These are phyloP conservation scores for Penicillium griseofulvum DNA, from an alignment of 2,329 filamentous ascomycete species.

Conservation along the genomic window DNA sequence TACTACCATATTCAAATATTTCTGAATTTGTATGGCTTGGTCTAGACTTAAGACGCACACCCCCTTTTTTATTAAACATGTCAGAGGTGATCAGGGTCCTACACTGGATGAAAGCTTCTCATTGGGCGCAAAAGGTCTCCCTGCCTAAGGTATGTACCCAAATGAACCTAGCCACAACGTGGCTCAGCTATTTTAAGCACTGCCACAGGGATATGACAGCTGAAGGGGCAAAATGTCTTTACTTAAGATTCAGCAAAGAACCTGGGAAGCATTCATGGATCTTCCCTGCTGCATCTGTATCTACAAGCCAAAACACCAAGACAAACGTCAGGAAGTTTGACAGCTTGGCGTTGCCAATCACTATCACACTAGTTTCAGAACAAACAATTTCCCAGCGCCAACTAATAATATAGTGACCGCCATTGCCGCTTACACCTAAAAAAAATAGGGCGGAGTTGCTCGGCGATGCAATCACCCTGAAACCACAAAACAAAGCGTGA, in stretches of 20 bases:
- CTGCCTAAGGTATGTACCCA: not conserved
- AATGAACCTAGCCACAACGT: constrained; percentile 14
- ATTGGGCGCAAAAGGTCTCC: not conserved
- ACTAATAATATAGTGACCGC: constrained; percentile 10
- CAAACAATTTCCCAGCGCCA: constrained; percentile 4
- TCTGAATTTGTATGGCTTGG: not conserved
- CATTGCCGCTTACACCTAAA: constrained; percentile 6
- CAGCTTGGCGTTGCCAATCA: constrained; percentile 2
- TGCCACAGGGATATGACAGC: constrained; percentile 9
- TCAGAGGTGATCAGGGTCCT: not conserved
- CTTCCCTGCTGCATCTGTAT: not conserved
- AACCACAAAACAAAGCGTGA: constrained; percentile 16
- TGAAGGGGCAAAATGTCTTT: not conserved
- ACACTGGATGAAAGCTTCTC: not conserved
- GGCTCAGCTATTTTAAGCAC: constrained; percentile 13
- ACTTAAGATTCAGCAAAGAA: not conserved
- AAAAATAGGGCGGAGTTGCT: constrained; percentile 17
- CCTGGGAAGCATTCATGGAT: not conserved
- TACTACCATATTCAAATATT: not conserved
- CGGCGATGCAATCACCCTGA: constrained; percentile 25
- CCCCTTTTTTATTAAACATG: not conserved
- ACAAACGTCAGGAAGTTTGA: constrained; percentile 4
- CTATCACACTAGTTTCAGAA: constrained; percentile 5
- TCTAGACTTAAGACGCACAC: not conserved
- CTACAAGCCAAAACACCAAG: not conserved